Evolutionary conservation across 2,329 filamentous ascomycete genomes (phyloP).

Genomic region (Penicillium sp.): DNA sequence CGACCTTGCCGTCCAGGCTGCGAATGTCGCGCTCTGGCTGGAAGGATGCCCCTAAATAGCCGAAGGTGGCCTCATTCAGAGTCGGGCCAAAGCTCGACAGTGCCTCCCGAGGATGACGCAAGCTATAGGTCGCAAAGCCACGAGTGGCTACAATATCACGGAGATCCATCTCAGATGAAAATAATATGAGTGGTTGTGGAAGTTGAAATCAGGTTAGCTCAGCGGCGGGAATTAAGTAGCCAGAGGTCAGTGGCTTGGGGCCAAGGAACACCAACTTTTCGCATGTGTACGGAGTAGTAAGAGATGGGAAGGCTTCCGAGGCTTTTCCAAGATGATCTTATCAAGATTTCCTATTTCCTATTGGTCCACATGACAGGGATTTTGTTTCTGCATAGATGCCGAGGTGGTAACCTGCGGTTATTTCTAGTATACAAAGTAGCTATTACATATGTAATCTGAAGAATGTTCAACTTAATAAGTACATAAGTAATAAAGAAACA

Average conservation of each 20-base stretch:
- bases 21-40: slow-evolving; percentile 48
- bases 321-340: not conserved
- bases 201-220: not conserved
- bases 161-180: slow-evolving; percentile 15
- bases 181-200: not conserved
- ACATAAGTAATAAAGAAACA: not conserved
- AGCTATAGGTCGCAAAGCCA: slow-evolving; percentile 21
- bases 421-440: too few relatives aligned
- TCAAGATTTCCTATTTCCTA: not conserved
- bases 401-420: too few relatives aligned
- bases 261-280: not conserved
- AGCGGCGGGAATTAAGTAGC: not conserved
- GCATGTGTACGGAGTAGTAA: not conserved
- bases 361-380: not conserved
- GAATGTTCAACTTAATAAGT: too few relatives aligned
- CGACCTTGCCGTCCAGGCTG: slow-evolving; percentile 50
- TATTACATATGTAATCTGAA: too few relatives aligned
- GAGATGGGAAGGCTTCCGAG: not conserved
- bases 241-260: not conserved
- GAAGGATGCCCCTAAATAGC: slow-evolving; percentile 38
- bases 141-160: slow-evolving; percentile 16
- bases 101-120: slow-evolving; percentile 34
- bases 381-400: not conserved
- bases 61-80: slow-evolving; percentile 37
- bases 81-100: slow-evolving; percentile 36